phyloP scores from a whole-genome alignment of 352 stramenopile genomes.

The Peronospora destructor region DNA sequence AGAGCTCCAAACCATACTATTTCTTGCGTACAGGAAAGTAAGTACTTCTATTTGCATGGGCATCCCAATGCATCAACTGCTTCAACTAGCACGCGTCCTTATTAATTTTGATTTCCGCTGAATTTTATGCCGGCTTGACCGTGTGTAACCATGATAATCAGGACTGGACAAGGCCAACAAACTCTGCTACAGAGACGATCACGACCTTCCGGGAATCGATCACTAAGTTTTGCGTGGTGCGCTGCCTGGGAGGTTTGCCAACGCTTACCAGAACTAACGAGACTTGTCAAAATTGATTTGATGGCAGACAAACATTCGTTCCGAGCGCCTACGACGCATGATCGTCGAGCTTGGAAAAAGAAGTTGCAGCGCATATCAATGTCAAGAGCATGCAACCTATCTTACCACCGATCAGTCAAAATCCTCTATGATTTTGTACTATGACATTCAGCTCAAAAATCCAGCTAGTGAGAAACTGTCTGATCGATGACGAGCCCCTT shows the following conservation, averaged over 20 bases:
- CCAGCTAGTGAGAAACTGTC: conserved; percentile 4
- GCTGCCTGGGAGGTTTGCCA: no score
- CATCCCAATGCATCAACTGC: neutral
- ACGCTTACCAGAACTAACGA: no score
- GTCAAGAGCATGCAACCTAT: neutral
- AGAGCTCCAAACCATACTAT: neutral
- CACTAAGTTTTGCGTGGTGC: neutral
- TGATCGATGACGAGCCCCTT: neutral
- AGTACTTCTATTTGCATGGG: neutral
- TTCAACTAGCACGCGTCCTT: neutral
- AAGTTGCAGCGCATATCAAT: no score
- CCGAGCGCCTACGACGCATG: no score
- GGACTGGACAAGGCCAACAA: conserved; percentile 1
- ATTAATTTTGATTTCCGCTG: conserved; percentile 9
- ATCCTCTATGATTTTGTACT: conserved; percentile 9
- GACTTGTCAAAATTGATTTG: no score
- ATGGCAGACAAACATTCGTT: no score
- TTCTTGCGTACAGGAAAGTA: neutral
- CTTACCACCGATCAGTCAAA: neutral
- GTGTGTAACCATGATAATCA: neutral
- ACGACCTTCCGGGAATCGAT: neutral
- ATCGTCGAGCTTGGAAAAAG: no score
- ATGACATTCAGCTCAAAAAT: conserved; percentile 15
- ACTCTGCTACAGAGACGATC: neutral
- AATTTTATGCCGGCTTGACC: conserved; percentile 20